phyloP scores from a whole-genome alignment of 192 early-diverging fungal species.

The Mortierella hygrophila region DNA sequence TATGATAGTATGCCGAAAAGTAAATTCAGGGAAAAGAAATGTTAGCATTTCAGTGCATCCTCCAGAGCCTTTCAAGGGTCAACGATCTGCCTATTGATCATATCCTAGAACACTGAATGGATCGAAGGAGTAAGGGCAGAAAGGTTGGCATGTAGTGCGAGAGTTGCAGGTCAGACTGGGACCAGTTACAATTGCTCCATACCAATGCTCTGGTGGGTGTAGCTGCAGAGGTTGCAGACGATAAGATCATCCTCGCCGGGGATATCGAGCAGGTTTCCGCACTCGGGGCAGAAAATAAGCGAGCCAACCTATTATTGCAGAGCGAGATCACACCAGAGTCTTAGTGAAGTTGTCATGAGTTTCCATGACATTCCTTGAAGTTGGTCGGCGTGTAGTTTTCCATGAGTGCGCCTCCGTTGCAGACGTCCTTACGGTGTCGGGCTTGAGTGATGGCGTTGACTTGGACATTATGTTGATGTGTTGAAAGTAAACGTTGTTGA shows the following conservation, averaged over 20 bases:
- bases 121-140: neutral
- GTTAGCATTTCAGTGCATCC: neutral
- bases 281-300: slow-evolving; percentile 92
- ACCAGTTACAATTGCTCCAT: neutral
- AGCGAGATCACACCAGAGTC: neutral
- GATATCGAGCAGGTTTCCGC: slow-evolving; percentile 92
- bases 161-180: no score
- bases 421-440: slow-evolving; percentile 33
- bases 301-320: slow-evolving; percentile 63
- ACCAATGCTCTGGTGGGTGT: slow-evolving; percentile 74
- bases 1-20: no score
- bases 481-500: neutral
- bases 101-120: neutral
- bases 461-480: slow-evolving; percentile 33
- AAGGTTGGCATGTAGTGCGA: neutral
- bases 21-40: neutral
- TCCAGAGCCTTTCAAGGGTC: neutral
- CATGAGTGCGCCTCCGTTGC: neutral
- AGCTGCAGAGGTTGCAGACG: slow-evolving; percentile 85
- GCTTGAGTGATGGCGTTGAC: slow-evolving; percentile 44
- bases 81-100: neutral
- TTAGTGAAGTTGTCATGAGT: neutral
- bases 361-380: neutral
- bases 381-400: neutral
- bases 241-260: slow-evolving; percentile 84